Percentiles rank a stretch among this genome's conserved stretches.
Evolutionary conservation across 2,329 filamentous ascomycete species (phyloP).

Genomic region (Lachnellula cervina): DNA sequence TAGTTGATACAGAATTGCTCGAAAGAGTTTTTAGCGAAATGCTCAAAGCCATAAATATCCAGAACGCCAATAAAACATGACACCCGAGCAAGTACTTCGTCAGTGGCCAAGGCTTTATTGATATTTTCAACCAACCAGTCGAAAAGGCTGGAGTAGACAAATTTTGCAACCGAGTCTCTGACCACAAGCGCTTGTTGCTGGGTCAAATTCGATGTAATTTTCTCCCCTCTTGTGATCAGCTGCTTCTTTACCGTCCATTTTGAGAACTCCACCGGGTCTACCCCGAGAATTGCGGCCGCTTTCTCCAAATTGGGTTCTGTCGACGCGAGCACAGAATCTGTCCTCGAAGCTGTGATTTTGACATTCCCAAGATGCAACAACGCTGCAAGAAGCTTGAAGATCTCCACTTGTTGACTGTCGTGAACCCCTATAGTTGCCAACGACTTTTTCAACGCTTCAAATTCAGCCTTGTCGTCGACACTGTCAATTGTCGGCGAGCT

Average conservation of each 20-base stretch:
- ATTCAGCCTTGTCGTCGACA: slow-evolving; percentile 93
- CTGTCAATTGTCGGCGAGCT: slow-evolving; percentile 87
- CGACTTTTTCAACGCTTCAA: slow-evolving; percentile 80
- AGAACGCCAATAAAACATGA: slow-evolving; percentile 93
- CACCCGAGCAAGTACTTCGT: slow-evolving; percentile 77
- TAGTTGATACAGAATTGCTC: slow-evolving; percentile 99
- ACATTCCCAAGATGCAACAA: slow-evolving; percentile 93
- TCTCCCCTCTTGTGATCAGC: slow-evolving; percentile 90
- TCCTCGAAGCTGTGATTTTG: slow-evolving; percentile 87
- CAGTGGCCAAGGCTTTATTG: slow-evolving; percentile 83
- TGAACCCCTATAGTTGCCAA: slow-evolving; percentile 82
- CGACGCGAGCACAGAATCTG: slow-evolving; percentile 76
- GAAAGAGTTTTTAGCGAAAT: slow-evolving; percentile 99
- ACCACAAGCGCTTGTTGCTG: slow-evolving; percentile 93
- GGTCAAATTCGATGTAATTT: slow-evolving; percentile 92
- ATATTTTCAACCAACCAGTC: slow-evolving; percentile 99
- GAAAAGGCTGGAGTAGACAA: slow-evolving; percentile 96
- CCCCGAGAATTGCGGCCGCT: slow-evolving; percentile 81
- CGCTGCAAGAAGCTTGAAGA: slow-evolving; percentile 87
- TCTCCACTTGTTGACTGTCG: slow-evolving; percentile 68
- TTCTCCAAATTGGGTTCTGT: slow-evolving; percentile 77
- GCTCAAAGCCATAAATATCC: slow-evolving; percentile 99
- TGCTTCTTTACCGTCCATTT: slow-evolving; percentile 99
- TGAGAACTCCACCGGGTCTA: slow-evolving; percentile 79
- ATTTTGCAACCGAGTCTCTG: slow-evolving; percentile 95